Evolutionary conservation across 1,284 basidiomycete genomes (phyloP).

Genomic region (Ganoderma leucocontextum): DNA sequence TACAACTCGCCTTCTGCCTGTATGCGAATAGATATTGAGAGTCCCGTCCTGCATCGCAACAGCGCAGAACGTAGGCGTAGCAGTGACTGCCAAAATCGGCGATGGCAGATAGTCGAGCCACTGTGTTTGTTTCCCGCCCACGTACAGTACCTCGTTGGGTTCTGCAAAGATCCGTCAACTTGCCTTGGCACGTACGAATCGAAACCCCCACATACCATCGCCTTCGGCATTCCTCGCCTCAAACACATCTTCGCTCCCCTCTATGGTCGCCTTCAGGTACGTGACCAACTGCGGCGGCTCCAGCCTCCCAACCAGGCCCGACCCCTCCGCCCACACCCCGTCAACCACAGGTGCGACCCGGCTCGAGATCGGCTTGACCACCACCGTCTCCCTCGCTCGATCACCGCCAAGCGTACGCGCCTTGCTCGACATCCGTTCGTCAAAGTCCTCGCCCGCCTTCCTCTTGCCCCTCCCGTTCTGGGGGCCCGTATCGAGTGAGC

Average conservation of each 20-base stretch:
- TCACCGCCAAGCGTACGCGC: conserved; percentile 79
- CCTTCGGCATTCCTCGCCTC: conserved; percentile 84
- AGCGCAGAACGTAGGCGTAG: conserved; percentile 75
- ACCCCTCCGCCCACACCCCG: conserved; percentile 28
- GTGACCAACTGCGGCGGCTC: conserved; percentile 65
- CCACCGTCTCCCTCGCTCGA: conserved; percentile 56
- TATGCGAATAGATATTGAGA: conserved; percentile 80
- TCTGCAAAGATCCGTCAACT: conserved; percentile 44
- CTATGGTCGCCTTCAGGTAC: conserved; percentile 63
- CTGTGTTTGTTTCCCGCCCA: conserved; percentile 70
- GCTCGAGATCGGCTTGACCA: conserved; percentile 59
- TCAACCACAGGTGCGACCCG: conserved; percentile 23
- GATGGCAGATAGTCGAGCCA: conserved; percentile 91
- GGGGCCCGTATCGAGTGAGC: conserved; percentile 50
- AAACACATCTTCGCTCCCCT: conserved; percentile 72
- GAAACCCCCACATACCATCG: conserved; percentile 51
- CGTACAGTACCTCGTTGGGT: conserved; percentile 73
- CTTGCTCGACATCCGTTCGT: conserved; percentile 53
- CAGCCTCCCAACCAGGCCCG: conserved; percentile 45
- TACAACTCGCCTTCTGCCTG: conserved; percentile 62
- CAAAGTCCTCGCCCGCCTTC: conserved; percentile 57
- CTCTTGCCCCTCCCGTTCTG: conserved; percentile 52
- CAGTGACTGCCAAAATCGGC: conserved; percentile 71
- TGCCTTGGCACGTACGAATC: too few relatives aligned
- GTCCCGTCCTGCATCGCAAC: conserved; percentile 81